Evolutionary conservation across 2,329 filamentous ascomycete genomes (phyloP).

Genomic region (Beauveria scarabaeidicola): DNA sequence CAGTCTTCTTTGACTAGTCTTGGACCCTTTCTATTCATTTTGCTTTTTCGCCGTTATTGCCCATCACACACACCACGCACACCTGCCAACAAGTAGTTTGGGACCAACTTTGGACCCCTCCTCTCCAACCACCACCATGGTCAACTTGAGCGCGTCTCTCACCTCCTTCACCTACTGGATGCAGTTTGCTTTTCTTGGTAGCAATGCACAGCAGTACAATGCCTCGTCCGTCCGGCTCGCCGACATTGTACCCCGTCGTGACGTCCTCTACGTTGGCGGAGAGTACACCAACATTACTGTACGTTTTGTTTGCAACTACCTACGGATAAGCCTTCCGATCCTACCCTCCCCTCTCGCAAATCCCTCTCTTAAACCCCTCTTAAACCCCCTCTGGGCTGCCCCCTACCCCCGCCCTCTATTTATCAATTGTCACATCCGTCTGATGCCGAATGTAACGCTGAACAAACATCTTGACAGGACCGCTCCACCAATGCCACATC

Average conservation of each 20-base stretch:
- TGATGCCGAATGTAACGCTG: background rate
- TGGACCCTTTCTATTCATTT: no score
- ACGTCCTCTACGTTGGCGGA: slow-evolving; percentile 24
- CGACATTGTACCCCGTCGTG: slow-evolving; percentile 16
- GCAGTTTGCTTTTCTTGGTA: slow-evolving; percentile 13
- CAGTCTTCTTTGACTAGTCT: no score
- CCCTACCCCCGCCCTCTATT: no score
- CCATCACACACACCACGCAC: no score
- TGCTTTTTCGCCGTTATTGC: no score
- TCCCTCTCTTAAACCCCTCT: no score
- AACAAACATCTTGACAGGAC: slow-evolving; percentile 8
- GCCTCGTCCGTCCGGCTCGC: background rate
- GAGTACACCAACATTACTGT: slow-evolving; percentile 17
- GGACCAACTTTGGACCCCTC: no score
- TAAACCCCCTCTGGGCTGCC: no score
- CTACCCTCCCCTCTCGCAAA: no score
- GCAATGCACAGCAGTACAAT: slow-evolving; percentile 11
- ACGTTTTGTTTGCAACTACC: background rate
- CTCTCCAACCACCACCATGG: slow-evolving; percentile 4
- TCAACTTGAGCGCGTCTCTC: slow-evolving; percentile 11
- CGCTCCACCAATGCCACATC: slow-evolving; percentile 11
- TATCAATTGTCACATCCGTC: background rate
- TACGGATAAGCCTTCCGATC: no score
- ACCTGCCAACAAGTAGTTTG: no score
- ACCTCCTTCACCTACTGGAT: slow-evolving; percentile 11